A percentile compares a stretch with the other conserved stretches of the same genome.
Conservation (phyloP, 2,329 filamentous ascomycete genomes). For the Hortaea werneckii region DNA sequence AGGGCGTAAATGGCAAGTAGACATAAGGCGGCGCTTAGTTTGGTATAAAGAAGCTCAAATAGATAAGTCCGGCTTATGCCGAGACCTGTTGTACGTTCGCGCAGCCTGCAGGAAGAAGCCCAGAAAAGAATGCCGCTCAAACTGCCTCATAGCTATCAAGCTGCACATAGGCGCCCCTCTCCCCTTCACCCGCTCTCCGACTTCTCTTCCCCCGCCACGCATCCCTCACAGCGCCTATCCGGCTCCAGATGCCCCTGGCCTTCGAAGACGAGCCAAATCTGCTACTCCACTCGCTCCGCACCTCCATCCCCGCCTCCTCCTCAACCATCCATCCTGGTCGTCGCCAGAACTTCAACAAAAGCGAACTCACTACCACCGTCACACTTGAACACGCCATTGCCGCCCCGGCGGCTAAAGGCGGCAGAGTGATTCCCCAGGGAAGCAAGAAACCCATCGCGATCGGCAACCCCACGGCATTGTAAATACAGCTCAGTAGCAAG, state of each 20-base stretch:
- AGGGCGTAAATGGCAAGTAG: not conserved
- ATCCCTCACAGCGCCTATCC: slow-evolving; percentile 3
- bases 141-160: slow-evolving; percentile 30
- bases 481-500: slow-evolving; percentile 81
- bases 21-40: too few relatives aligned
- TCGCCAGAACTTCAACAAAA: slow-evolving; percentile 79
- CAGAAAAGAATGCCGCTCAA: slow-evolving; percentile 5
- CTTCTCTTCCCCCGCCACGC: slow-evolving; percentile 18
- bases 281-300: not conserved
- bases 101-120: too few relatives aligned
- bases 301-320: slow-evolving; percentile 3
- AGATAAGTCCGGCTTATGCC: too few relatives aligned
- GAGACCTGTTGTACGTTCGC: too few relatives aligned
- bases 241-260: slow-evolving; percentile 2
- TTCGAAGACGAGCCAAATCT: not conserved
- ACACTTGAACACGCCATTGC: slow-evolving; percentile 90
- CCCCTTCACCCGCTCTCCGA: slow-evolving; percentile 27
- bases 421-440: slow-evolving; percentile 75
- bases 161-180: slow-evolving; percentile 35
- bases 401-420: slow-evolving; percentile 87
- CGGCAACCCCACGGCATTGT: slow-evolving; percentile 83
- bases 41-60: too few relatives aligned
- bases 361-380: slow-evolving; percentile 73
- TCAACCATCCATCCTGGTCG: slow-evolving; percentile 69
- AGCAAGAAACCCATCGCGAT: slow-evolving; percentile 97